Percentiles rank a stretch among this genome's conserved stretches.
These are phyloP conservation scores for Curvularia eragrostidis DNA, from an alignment of 2,329 filamentous ascomycete genomes.

Conservation along the genomic window DNA sequence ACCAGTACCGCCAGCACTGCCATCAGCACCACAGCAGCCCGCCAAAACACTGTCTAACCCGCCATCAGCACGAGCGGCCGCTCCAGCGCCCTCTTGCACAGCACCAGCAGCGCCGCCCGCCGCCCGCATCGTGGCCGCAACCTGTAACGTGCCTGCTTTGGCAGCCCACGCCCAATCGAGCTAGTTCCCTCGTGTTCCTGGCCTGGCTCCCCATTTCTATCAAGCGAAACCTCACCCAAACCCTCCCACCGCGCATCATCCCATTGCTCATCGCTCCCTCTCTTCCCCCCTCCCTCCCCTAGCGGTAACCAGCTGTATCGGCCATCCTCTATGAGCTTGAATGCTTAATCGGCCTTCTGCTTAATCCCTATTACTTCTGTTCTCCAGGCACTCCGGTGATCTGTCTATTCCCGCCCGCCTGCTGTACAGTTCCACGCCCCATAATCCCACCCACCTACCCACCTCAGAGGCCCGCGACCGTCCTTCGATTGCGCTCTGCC, in stretches of 20 bases:
- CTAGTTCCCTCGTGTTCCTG: constrained; percentile 20
- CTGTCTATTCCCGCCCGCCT: constrained; percentile 48
- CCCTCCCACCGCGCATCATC: constrained; percentile 19
- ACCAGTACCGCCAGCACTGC: neutral
- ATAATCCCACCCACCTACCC: constrained; percentile 35
- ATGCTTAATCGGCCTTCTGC: constrained; percentile 39
- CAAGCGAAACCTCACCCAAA: constrained; percentile 21
- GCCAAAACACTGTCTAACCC: neutral
- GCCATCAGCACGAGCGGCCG: neutral
- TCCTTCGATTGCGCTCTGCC: constrained; percentile 23
- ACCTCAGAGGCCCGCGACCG: constrained; percentile 8
- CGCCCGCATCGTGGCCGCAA: constrained; percentile 20
- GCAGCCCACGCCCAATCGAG: constrained; percentile 13
- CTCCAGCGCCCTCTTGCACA: neutral
- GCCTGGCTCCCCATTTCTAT: constrained; percentile 24
- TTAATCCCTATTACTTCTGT: constrained; percentile 48
- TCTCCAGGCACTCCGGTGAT: constrained; percentile 46
- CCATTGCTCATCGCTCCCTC: constrained; percentile 17
- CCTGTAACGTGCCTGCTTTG: constrained; percentile 28
- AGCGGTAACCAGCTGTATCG: constrained; percentile 20
- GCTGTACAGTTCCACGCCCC: constrained; percentile 35
- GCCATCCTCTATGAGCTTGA: constrained; percentile 35
- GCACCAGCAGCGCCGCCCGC: no score
- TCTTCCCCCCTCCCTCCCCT: constrained; percentile 21
- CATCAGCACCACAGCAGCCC: neutral